Evolutionary conservation across 2,329 filamentous ascomycete genomes (phyloP).

Genomic region (Penicillium sp.): DNA sequence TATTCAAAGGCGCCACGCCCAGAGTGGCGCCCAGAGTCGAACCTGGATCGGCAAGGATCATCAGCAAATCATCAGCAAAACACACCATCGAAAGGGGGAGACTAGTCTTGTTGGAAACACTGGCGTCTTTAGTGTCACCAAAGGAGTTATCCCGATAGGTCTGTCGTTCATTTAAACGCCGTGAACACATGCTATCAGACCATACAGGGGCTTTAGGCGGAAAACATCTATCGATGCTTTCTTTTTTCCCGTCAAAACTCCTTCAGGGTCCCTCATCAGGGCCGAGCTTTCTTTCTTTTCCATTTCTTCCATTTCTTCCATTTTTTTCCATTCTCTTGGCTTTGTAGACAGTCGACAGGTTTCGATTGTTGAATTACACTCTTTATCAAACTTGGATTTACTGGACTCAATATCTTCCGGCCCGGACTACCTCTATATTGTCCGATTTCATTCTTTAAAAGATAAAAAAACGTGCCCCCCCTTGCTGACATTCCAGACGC

Average conservation of each 20-base stretch:
- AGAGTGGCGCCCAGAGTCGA: slow-evolving; percentile 14
- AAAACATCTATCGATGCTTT: neutral
- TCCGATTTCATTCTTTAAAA: neutral
- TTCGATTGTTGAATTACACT: neutral
- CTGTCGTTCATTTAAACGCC: neutral
- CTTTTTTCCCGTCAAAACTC: neutral
- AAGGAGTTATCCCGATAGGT: slow-evolving; percentile 19
- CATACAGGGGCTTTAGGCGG: neutral
- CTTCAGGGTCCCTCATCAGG: neutral
- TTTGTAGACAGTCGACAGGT: neutral
- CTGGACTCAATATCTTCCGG: neutral
- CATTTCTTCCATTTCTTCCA: neutral
- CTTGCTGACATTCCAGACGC: slow-evolving; percentile 4
- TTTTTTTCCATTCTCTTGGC: neutral
- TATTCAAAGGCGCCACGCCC: slow-evolving; percentile 18
- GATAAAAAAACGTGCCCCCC: neutral
- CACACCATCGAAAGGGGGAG: neutral
- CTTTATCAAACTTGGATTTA: neutral
- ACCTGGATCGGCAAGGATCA: slow-evolving; percentile 14
- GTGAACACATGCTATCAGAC: slow-evolving; percentile 1
- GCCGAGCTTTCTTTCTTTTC: neutral
- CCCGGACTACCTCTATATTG: neutral
- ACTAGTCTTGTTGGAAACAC: slow-evolving; percentile 18
- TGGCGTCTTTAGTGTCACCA: slow-evolving; percentile 9
- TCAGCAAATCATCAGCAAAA: slow-evolving; percentile 14